Evolutionary conservation across 306 rosid species (phyloP), one percentile per base, ranked within the genome.

Genomic region (Delonix regia): DNA sequence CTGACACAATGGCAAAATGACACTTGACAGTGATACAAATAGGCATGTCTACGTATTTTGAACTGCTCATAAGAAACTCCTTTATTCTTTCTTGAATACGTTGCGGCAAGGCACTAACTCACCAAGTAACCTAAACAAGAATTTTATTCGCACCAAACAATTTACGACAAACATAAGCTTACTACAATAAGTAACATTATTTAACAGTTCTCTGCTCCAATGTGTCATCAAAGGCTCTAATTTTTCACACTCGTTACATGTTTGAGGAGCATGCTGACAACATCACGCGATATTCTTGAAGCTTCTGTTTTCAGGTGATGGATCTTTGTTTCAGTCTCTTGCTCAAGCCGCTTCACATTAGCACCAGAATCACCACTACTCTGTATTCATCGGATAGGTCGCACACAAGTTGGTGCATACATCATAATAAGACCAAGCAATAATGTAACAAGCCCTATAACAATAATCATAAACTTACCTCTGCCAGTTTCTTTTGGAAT

Each of bases 301-400:
- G 91, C 89, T 69, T 93, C 93, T 7, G 61, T 69, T 71, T 85
- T 76, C 81, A 95, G 90, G 73, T 90, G 90, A 16, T 78, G 66
- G 68, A 93, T 95, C 88, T 93, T 93, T 30, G 18, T 84, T 8
- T 83, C 86, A 5, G 99, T 95, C 85, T 95, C 99, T 8, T 55
- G 59, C 73, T 93, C 99, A 62, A 95, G 98, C 64, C 97, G 93
- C 93, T 93, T 91, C 42, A 91, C 99, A 77, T 93, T 95, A 22
- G 98, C 99, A 71, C 97, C 98, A 42, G 99, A 95, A 80, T 93
- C 98, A 74, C 99, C 98, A 69, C 94, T 93, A 86, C 89, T 90
- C 97, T 95, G 90, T 55, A 76, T 28, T 60, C 22, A 76, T 33
- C 33, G 24, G 62, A 66, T 59, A 71, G 41, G 30, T 78, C 48